phyloP scores from a whole-genome alignment of 108 stramenopile genomes.

The Licmophora abbreviata region DNA sequence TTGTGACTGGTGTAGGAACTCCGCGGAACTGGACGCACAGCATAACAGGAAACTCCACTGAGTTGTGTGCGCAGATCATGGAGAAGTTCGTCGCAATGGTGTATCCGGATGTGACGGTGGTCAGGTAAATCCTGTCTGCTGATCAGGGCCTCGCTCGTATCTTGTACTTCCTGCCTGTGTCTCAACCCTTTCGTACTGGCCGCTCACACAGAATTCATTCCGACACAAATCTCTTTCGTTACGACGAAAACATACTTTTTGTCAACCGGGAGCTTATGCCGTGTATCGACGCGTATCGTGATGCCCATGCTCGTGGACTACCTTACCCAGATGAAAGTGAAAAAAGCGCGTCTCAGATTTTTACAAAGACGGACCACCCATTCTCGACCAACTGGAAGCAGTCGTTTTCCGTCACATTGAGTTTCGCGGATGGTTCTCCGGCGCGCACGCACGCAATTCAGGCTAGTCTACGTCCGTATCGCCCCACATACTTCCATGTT shows the following conservation, averaged over 20 bases:
- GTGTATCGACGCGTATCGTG: conserved; percentile 73
- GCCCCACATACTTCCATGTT: conserved; percentile 90
- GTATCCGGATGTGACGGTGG: conserved; percentile 68
- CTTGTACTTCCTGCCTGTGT: no score
- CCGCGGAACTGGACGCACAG: conserved; percentile 87
- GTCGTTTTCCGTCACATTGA: conserved; percentile 73
- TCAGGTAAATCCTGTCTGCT: no score
- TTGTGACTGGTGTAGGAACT: conserved; percentile 84
- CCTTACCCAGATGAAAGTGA: conserved; percentile 41
- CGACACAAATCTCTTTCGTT: conserved; percentile 87
- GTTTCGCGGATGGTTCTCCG: conserved; percentile 91
- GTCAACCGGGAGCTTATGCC: conserved; percentile 88
- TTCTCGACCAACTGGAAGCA: conserved; percentile 76
- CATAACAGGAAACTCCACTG: conserved; percentile 78
- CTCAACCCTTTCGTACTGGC: no score
- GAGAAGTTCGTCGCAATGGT: conserved; percentile 53
- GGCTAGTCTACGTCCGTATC: conserved; percentile 84
- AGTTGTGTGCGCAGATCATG: conserved; percentile 77
- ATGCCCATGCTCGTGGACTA: conserved; percentile 59
- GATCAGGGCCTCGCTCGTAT: no score
- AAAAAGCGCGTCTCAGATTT: conserved; percentile 12
- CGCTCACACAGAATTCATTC: no score
- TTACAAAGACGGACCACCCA: conserved; percentile 1
- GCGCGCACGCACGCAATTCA: conserved; percentile 93
- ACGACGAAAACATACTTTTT: conserved; percentile 94